Percentiles rank a stretch among this genome's conserved stretches.
phyloP scores from a whole-genome alignment of 495 filamentous ascomycete genomes.

The Friedmanniomyces simplex region DNA sequence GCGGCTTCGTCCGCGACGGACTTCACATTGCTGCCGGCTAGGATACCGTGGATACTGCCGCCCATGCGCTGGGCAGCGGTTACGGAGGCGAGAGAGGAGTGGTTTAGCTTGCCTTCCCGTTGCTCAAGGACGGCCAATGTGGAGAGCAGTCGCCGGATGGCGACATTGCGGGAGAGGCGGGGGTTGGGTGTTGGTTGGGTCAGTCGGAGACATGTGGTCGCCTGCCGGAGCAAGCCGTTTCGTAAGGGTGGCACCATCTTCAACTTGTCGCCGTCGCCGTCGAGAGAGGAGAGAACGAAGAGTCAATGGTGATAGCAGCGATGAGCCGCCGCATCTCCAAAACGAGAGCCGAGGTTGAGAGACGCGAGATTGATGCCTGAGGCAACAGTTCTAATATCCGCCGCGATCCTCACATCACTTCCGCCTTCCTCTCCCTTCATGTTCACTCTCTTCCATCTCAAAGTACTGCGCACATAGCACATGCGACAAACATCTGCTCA shows the following conservation, averaged over 20 bases:
- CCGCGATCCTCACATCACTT: too few species aligned
- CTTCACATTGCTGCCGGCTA: slow-evolving; percentile 76
- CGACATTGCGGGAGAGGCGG: slow-evolving; percentile 20
- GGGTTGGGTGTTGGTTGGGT: slow-evolving; percentile 15
- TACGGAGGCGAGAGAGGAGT: slow-evolving; percentile 72
- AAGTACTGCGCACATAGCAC: too few species aligned
- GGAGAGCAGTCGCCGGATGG: slow-evolving; percentile 64
- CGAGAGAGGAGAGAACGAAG: too few species aligned
- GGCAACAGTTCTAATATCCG: too few species aligned
- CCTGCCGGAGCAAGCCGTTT: slow-evolving; percentile 28
- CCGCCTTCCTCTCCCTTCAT: too few species aligned
- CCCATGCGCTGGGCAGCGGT: slow-evolving; percentile 81
- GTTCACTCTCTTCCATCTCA: too few species aligned
- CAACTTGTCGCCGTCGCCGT: background rate
- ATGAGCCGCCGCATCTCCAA: too few species aligned
- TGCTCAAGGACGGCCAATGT: slow-evolving; percentile 90
- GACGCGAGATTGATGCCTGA: too few species aligned
- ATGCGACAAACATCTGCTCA: too few species aligned
- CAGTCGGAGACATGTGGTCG: slow-evolving; percentile 25
- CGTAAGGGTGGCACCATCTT: slow-evolving; percentile 26
- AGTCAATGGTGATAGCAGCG: too few species aligned
- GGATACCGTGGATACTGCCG: slow-evolving; percentile 71
- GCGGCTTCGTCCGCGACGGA: slow-evolving; percentile 75
- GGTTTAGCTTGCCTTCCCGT: slow-evolving; percentile 74
- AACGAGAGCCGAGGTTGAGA: too few species aligned